Evolutionary conservation across 208 protist genomes (phyloP).

Genomic region (Crithidia sp.): DNA sequence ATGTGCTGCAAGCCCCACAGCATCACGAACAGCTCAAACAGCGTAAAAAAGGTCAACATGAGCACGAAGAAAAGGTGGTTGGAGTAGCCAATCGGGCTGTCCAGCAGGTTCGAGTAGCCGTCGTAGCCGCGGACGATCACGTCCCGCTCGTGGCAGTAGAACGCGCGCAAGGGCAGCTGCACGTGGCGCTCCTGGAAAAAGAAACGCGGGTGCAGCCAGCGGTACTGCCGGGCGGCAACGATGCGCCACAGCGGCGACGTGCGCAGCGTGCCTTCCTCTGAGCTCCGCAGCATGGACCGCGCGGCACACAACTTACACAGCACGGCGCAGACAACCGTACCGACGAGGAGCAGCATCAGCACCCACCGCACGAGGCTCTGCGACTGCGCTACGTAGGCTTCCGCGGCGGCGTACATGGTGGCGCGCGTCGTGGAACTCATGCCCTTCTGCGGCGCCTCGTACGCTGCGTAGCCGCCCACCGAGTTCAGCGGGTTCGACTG

Average conservation of each 20-base stretch:
- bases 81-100: conserved; percentile 64
- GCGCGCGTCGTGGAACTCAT: neutral
- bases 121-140: conserved; percentile 73
- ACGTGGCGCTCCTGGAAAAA: conserved; percentile 60
- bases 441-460: neutral
- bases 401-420: neutral
- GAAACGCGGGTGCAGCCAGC: conserved; percentile 72
- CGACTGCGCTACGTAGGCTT: conserved; percentile 30
- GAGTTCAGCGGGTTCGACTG: conserved; percentile 18
- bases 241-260: conserved; percentile 73
- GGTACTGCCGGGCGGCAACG: conserved; percentile 46
- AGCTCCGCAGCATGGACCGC: conserved; percentile 31
- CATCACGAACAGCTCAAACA: conserved; percentile 55
- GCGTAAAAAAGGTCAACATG: conserved; percentile 49
- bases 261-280: conserved; percentile 39
- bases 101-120: conserved; percentile 69
- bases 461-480: neutral
- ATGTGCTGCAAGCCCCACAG: conserved; percentile 57
- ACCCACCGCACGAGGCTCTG: conserved; percentile 29
- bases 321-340: conserved; percentile 31
- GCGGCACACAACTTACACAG: conserved; percentile 52
- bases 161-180: conserved; percentile 70
- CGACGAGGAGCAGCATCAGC: conserved; percentile 36
- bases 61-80: conserved; percentile 76
- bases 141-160: conserved; percentile 82